Conservation (phyloP, 192 early-diverging fungal species). For the Umbelopsis sp. region DNA sequence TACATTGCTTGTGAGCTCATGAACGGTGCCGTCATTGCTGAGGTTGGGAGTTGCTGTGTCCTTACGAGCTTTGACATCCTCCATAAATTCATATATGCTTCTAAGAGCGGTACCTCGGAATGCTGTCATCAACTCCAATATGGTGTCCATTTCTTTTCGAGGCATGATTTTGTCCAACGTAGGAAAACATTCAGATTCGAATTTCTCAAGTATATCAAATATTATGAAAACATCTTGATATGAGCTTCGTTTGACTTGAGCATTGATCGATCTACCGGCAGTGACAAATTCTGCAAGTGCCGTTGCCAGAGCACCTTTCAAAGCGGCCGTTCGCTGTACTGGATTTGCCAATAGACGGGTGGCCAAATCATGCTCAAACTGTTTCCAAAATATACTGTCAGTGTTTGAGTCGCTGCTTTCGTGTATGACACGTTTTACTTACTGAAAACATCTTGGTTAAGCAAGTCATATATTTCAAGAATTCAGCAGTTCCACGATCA, state of each 20-base stretch:
- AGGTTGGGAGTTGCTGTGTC: constrained; percentile 48
- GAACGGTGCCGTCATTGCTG: constrained; percentile 80
- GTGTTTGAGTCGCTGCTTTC: background rate
- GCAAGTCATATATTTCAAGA: constrained; percentile 60
- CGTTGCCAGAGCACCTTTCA: constrained; percentile 45
- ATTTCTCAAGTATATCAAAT: constrained; percentile 65
- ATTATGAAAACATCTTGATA: constrained; percentile 65
- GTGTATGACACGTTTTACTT: background rate
- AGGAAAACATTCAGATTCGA: constrained; percentile 29
- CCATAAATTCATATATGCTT: constrained; percentile 68
- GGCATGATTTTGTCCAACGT: constrained; percentile 49
- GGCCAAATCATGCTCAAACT: constrained; percentile 68
- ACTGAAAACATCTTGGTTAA: constrained; percentile 68
- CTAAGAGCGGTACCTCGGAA: constrained; percentile 54
- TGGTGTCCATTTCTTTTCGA: constrained; percentile 27
- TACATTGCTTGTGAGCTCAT: constrained; percentile 81
- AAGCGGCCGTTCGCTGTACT: constrained; percentile 41
- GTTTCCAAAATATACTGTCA: background rate
- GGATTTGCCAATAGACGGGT: constrained; percentile 60
- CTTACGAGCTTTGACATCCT: constrained; percentile 65
- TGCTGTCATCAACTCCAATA: constrained; percentile 28
- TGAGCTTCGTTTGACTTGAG: constrained; percentile 49
- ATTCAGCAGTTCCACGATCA: constrained; percentile 59
- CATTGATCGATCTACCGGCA: constrained; percentile 55
- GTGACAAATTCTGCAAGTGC: constrained; percentile 53